Evolutionary conservation across 1,139 yeast species (phyloP), one percentile per base, ranked within the genome.

Genomic region (Suhomyces kunorum): DNA sequence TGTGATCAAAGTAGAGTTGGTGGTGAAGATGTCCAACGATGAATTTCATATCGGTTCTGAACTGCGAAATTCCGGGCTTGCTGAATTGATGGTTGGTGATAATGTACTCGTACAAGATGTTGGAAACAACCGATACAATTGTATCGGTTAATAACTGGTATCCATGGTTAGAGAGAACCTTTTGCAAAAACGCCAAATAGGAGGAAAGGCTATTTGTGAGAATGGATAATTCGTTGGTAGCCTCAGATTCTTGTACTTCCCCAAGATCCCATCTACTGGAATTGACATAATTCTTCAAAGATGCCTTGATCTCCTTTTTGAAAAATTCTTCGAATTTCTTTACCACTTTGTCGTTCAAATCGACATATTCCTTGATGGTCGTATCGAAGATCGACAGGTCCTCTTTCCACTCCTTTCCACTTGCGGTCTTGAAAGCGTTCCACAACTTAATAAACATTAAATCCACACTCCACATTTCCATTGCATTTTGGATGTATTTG

Each of bases 401-500:
- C 22, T 42, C 35, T 26, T 37, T 38, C 3, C 44, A 44, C 6
- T 42, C 48, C 2, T 57, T 44, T 19, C 44, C 42, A 18, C 62
- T 47, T 3, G 60, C 50, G 8, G 51, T 61, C 32, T 69, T 69
- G 64, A 64, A 74, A 3, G 68, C 61, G 26, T 64, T 58, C 78
- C 86, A 82, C 30, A 86, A 63, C 52, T 82, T 86, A 13, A 84
- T 64, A 54, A 83, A 86, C 8, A 81, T 70, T 32, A 81, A 59
- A 34, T 81, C 83, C 39, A 81, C 78, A 28, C 82, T 78, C 90
- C 92, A 84, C 37, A 66, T 66, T 28, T 72, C 76, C 59, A 87
- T 64, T 8, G 76, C 65, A 28, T 74, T 74, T 12, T 70, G 64
- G 4, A 80, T 68, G 46, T 68, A 83, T 42, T 72, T 71, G 6